These are phyloP conservation scores for Candida jianshihensis DNA, from an alignment of 805 yeast species.

Conservation along the genomic window DNA sequence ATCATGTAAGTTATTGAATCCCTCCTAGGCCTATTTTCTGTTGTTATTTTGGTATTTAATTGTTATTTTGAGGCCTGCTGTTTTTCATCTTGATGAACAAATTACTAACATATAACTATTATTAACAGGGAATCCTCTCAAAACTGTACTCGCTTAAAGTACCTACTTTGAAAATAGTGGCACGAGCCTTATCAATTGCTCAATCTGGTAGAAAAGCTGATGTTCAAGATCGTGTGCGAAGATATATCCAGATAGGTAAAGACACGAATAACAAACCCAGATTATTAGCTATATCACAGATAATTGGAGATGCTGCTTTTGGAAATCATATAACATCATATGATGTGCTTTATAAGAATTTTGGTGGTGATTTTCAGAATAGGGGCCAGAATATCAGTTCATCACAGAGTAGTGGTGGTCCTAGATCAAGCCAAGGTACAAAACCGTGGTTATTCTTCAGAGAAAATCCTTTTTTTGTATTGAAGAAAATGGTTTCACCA, in stretches of 20 bases:
- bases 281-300: slow-evolving; percentile 36
- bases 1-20: no score
- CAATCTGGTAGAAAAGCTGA: slow-evolving; percentile 56
- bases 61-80: no score
- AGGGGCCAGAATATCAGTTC: slow-evolving; percentile 2
- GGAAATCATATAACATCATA: slow-evolving; percentile 34
- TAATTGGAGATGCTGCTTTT: slow-evolving; percentile 31
- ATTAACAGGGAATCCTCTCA: background rate
- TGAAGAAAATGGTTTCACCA: slow-evolving; percentile 39
- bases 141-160: slow-evolving; percentile 28
- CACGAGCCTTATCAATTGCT: slow-evolving; percentile 42
- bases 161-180: slow-evolving; percentile 44
- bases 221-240: slow-evolving; percentile 45
- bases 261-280: slow-evolving; percentile 34
- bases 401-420: slow-evolving; percentile 4
- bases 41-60: no score
- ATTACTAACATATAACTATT: background rate
- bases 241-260: slow-evolving; percentile 36
- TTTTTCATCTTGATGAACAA: background rate
- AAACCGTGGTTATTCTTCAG: slow-evolving; percentile 42
- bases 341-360: slow-evolving; percentile 18
- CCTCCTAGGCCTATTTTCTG: no score
- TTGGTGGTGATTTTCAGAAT: background rate
- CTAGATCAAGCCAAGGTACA: slow-evolving; percentile 8
- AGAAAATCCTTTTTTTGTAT: slow-evolving; percentile 49